Evolutionary conservation across 176 grass and related monocot genomes (phyloP).

Genomic region (Triticum monococcum): DNA sequence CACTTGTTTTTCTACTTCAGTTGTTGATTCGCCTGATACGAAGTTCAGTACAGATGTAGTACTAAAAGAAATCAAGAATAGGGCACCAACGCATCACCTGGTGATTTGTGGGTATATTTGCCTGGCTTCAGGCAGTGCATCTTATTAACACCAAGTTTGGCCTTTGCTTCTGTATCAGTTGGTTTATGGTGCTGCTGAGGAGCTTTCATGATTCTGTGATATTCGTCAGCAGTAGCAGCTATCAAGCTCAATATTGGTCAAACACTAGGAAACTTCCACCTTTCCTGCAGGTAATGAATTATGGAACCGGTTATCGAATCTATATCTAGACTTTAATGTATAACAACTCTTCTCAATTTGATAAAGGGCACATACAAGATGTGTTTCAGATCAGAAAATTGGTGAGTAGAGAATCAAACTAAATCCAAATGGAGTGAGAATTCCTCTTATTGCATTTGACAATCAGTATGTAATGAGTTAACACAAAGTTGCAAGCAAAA

Average conservation of each 20-base stretch:
- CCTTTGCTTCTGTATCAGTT: conserved; percentile 36
- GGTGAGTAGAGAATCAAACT: neutral
- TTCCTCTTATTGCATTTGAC: neutral
- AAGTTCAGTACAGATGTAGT: neutral
- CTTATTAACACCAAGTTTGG: conserved; percentile 43
- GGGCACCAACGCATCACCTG: conserved; percentile 52
- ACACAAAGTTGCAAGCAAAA: neutral
- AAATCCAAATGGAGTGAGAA: neutral
- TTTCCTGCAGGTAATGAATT: conserved; percentile 20
- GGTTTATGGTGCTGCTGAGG: conserved; percentile 32
- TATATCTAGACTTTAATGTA: neutral
- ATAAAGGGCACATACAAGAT: neutral
- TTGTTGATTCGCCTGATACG: neutral
- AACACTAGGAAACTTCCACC: neutral
- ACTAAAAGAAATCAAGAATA: neutral
- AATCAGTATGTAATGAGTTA: neutral
- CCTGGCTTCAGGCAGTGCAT: conserved; percentile 49
- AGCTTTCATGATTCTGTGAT: conserved; percentile 52
- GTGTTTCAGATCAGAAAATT: neutral
- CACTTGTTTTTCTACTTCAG: conserved; percentile 5
- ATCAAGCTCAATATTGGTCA: neutral
- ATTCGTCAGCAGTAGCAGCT: neutral
- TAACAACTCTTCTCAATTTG: neutral
- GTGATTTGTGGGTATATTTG: conserved; percentile 50
- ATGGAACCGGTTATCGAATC: conserved; percentile 13